phyloP scores from a whole-genome alignment of 148 eudicot genomes.

The Camellia lanceoleosa region DNA sequence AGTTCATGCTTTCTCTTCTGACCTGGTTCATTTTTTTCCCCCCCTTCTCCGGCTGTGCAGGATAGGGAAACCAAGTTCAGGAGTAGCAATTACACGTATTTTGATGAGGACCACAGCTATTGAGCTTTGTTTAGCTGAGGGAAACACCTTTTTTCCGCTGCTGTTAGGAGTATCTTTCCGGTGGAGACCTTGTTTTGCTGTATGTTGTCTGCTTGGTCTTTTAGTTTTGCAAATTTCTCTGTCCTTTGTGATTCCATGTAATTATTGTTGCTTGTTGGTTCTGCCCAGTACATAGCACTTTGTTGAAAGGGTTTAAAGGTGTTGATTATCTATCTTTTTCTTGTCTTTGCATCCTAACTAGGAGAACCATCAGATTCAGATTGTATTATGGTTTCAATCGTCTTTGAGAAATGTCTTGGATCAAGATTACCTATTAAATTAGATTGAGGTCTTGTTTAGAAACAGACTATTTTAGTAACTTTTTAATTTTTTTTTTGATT shows the following conservation, averaged over 20 bases:
- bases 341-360: too few relatives aligned
- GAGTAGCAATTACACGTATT: constrained; percentile 24
- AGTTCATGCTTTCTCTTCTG: background rate
- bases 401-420: too few relatives aligned
- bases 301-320: too few relatives aligned
- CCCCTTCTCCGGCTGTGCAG: constrained; percentile 22
- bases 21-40: background rate
- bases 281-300: too few relatives aligned
- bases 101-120: constrained; percentile 40
- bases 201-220: background rate
- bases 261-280: background rate
- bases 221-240: background rate
- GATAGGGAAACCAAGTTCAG: constrained; percentile 25
- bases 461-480: too few relatives aligned
- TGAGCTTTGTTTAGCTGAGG: constrained; percentile 21
- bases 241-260: background rate
- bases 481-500: too few relatives aligned
- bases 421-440: too few relatives aligned
- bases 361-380: too few relatives aligned
- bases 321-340: too few relatives aligned
- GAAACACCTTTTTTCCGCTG: constrained; percentile 1
- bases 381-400: too few relatives aligned
- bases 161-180: constrained; percentile 3
- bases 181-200: background rate
- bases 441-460: too few relatives aligned